A percentile compares a stretch with the other conserved stretches of the same genome.
Conservation (phyloP, 176 grass and related monocot genomes). For the Avena eriantha region DNA sequence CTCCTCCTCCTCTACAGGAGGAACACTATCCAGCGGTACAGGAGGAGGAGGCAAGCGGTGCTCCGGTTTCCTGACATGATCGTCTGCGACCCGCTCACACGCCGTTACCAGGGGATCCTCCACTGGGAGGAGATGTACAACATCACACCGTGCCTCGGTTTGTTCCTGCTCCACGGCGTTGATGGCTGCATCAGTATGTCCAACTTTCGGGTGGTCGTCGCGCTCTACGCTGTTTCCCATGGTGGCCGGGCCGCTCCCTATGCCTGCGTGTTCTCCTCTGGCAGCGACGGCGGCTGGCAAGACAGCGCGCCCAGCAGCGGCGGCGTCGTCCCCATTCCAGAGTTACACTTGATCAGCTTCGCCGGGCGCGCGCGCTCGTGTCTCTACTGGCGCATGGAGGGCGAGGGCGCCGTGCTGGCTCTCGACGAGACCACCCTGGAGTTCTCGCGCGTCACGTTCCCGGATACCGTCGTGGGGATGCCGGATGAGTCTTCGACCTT, state of each 20-base stretch:
- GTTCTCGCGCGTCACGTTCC: slow-evolving; percentile 36
- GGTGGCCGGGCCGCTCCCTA: neutral
- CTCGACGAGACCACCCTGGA: slow-evolving; percentile 19
- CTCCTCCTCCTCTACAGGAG: slow-evolving; percentile 14
- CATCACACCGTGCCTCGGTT: neutral
- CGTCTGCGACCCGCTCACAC: slow-evolving; percentile 12
- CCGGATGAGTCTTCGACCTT: slow-evolving; percentile 5
- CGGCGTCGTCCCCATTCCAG: neutral
- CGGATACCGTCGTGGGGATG: neutral
- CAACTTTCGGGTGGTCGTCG: neutral
- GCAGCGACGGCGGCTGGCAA: neutral
- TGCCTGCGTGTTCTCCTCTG: slow-evolving; percentile 12
- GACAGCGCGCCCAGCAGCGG: neutral
- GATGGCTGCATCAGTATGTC: neutral
- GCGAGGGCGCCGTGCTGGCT: neutral
- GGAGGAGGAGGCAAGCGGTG: neutral
- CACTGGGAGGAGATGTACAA: neutral
- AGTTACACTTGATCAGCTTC: neutral
- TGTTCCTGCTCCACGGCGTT: slow-evolving; percentile 23
- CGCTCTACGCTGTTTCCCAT: neutral
- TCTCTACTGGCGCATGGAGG: neutral
- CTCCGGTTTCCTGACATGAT: neutral
- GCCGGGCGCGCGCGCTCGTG: neutral
- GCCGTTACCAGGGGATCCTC: neutral
- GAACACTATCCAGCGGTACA: neutral